A percentile compares a stretch with the other conserved stretches of the same genome.
Evolutionary conservation across 2,329 filamentous ascomycete genomes (phyloP).

Genomic region (Penicillium carneum): DNA sequence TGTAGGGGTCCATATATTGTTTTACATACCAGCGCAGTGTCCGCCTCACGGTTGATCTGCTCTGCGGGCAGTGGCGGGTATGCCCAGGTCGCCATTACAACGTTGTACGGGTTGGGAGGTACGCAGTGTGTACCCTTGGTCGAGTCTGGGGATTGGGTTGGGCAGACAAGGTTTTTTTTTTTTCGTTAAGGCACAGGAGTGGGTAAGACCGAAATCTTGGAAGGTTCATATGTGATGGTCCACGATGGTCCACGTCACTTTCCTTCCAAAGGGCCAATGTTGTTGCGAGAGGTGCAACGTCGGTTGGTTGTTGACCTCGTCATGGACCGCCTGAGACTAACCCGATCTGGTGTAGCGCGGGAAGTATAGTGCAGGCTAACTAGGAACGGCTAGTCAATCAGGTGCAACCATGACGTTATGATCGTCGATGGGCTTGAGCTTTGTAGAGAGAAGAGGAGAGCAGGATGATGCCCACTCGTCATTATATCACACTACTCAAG

Average conservation of each 20-base stretch:
- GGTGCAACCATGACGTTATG: conserved; percentile 47
- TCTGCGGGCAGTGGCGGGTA: conserved; percentile 65
- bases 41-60: conserved; percentile 61
- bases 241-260: conserved; percentile 39
- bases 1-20: conserved; percentile 14
- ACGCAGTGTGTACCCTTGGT: neutral
- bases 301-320: conserved; percentile 39
- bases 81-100: conserved; percentile 65
- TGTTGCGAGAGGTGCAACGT: conserved; percentile 40
- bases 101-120: neutral
- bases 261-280: conserved; percentile 16
- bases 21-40: conserved; percentile 58
- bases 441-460: conserved; percentile 1
- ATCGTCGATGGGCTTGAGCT: conserved; percentile 28
- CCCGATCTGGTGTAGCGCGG: conserved; percentile 30
- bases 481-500: conserved; percentile 36
- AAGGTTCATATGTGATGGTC: conserved; percentile 26
- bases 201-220: conserved; percentile 23
- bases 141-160: neutral
- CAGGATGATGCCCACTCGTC: conserved; percentile 23
- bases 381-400: conserved; percentile 31
- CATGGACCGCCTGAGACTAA: conserved; percentile 37
- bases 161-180: conserved; percentile 1
- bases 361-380: conserved; percentile 32
- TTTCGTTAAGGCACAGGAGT: conserved; percentile 10